phyloP scores from a whole-genome alignment of 495 filamentous ascomycete species.

The Friedmanniomyces endolithicus region DNA sequence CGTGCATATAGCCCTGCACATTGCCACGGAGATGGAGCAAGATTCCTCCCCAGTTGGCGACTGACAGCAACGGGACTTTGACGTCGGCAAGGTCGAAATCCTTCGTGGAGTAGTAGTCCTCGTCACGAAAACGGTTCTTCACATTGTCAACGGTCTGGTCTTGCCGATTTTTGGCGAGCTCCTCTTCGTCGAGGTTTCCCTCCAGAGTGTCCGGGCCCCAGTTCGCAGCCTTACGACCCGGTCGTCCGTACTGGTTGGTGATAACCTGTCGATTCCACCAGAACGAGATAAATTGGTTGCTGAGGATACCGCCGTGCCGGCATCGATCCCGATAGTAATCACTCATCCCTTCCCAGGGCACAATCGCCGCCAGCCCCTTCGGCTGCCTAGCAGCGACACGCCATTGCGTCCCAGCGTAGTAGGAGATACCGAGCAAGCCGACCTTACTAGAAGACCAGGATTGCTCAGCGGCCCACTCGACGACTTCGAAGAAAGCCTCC shows the following conservation, averaged over 20 bases:
- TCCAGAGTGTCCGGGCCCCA: constrained; percentile 47
- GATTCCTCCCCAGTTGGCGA: constrained; percentile 58
- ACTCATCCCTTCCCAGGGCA: constrained; percentile 60
- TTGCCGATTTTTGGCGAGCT: constrained; percentile 37
- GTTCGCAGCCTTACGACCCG: constrained; percentile 31
- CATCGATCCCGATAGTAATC: constrained; percentile 54
- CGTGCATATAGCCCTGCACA: constrained; percentile 47
- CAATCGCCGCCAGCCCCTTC: constrained; percentile 45
- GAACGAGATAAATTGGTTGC: constrained; percentile 48
- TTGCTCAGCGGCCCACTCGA: constrained; percentile 52
- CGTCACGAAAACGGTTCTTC: constrained; percentile 42
- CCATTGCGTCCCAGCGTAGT: constrained; percentile 55
- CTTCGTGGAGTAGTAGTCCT: constrained; percentile 48
- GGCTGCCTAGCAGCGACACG: constrained; percentile 48
- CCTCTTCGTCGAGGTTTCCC: constrained; percentile 42
- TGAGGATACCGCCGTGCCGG: constrained; percentile 54
- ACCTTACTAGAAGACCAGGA: constrained; percentile 50
- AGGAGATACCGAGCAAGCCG: constrained; percentile 48
- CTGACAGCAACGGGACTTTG: constrained; percentile 47
- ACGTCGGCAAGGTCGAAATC: constrained; percentile 51
- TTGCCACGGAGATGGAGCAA: constrained; percentile 52
- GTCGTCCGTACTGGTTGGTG: constrained; percentile 49
- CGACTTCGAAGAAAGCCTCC: constrained; percentile 48
- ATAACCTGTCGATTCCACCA: constrained; percentile 57
- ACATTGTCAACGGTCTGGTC: constrained; percentile 51